Percentiles rank a stretch among this genome's conserved stretches.
Evolutionary conservation across 2,329 filamentous ascomycete species (phyloP).

Genomic region (Penicillium sp.): DNA sequence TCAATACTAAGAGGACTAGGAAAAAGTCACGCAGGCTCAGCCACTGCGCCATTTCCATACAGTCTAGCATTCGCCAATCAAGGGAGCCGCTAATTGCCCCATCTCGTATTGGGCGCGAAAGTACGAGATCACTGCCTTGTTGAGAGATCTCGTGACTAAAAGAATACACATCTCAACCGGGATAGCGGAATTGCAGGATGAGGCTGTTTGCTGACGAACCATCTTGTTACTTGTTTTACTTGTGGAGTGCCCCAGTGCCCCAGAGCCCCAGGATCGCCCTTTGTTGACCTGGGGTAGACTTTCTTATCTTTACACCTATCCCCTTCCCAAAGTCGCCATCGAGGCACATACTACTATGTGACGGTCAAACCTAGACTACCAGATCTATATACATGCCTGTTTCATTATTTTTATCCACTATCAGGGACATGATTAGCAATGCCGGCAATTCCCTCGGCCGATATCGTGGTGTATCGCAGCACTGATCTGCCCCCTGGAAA

Average conservation of each 20-base stretch:
- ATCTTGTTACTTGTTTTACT: not conserved
- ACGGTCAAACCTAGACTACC: not conserved
- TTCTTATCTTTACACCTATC: not conserved
- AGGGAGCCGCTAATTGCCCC: not conserved
- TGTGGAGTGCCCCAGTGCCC: not conserved
- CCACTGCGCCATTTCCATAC: slow-evolving; percentile 8
- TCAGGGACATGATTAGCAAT: slow-evolving; percentile 14
- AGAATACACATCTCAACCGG: not conserved
- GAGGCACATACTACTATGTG: not conserved
- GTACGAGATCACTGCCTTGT: not conserved
- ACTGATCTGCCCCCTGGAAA: slow-evolving; percentile 14
- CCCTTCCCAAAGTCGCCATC: not conserved
- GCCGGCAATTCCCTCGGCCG: slow-evolving; percentile 16
- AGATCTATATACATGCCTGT: slow-evolving; percentile 1
- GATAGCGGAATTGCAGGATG: slow-evolving; percentile 3
- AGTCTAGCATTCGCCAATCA: slow-evolving; percentile 12
- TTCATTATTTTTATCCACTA: not conserved
- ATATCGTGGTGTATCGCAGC: slow-evolving; percentile 14
- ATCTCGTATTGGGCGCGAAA: slow-evolving; percentile 17
- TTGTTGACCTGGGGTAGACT: not conserved
- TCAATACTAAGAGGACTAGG: not conserved
- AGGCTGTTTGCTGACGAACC: slow-evolving; percentile 19
- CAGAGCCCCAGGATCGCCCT: not conserved
- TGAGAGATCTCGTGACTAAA: not conserved
- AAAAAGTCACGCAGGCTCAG: slow-evolving; percentile 3